Evolutionary conservation across 2,329 filamentous ascomycete genomes (phyloP).

Genomic region (Balansia obtecta): DNA sequence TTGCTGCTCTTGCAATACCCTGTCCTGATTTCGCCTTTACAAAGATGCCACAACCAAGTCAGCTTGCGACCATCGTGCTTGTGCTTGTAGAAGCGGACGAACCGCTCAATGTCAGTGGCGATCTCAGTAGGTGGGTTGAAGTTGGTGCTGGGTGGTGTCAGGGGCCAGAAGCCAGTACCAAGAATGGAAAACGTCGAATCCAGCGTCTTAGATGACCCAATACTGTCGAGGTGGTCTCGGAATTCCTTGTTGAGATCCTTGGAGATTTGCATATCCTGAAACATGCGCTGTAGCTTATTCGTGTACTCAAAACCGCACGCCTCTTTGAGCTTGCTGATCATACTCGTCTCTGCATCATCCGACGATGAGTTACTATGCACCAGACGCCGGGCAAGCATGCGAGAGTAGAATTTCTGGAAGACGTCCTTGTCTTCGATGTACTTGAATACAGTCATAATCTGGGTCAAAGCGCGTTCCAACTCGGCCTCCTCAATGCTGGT

Average conservation of each 20-base stretch:
- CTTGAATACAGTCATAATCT: constrained; percentile 99
- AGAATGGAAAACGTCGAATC: constrained; percentile 89
- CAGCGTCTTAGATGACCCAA: constrained; percentile 49
- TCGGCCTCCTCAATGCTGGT: constrained; percentile 91
- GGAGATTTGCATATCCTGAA: constrained; percentile 98
- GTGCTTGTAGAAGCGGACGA: constrained; percentile 82
- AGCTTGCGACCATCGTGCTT: constrained; percentile 96
- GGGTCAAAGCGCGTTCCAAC: constrained; percentile 72
- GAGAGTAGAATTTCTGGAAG: constrained; percentile 98
- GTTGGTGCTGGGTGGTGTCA: constrained; percentile 73
- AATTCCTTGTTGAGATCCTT: constrained; percentile 91
- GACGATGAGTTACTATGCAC: constrained; percentile 93
- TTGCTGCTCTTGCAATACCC: constrained; percentile 85
- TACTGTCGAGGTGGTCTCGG: constrained; percentile 55
- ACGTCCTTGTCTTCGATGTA: constrained; percentile 99
- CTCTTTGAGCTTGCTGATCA: constrained; percentile 99
- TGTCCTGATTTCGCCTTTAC: constrained; percentile 91
- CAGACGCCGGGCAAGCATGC: constrained; percentile 86
- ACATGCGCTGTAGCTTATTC: constrained; percentile 99
- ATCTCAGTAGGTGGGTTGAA: constrained; percentile 84
- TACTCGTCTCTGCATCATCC: constrained; percentile 94
- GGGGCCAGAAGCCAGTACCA: constrained; percentile 94
- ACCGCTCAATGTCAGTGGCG: constrained; percentile 76
- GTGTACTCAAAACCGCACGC: constrained; percentile 98
- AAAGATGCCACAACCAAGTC: constrained; percentile 96